These are phyloP conservation scores for Linderina pennispora DNA, from an alignment of 192 early-diverging fungal species.

Conservation along the genomic window DNA sequence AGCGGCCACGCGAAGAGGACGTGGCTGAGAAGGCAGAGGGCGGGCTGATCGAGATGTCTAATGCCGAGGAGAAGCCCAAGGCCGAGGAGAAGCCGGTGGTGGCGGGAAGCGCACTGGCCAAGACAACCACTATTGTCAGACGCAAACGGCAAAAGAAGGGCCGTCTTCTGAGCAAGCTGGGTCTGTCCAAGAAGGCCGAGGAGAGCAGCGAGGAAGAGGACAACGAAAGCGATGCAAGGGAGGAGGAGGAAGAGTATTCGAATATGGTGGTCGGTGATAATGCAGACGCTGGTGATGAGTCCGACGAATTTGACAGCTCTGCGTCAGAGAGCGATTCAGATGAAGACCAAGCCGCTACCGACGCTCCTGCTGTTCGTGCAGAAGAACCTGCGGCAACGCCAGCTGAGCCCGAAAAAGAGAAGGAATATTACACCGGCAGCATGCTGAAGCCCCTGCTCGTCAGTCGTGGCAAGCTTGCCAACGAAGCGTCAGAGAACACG, in stretches of 20 bases:
- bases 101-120: slow-evolving; percentile 27
- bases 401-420: slow-evolving; percentile 1
- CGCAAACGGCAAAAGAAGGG: slow-evolving; percentile 51
- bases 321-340: slow-evolving; percentile 53
- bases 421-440: slow-evolving; percentile 26
- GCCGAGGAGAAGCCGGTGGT: too few species aligned
- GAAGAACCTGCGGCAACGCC: background rate
- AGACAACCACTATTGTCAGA: slow-evolving; percentile 35
- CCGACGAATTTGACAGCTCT: slow-evolving; percentile 71
- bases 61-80: too few species aligned
- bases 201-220: slow-evolving; percentile 8
- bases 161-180: slow-evolving; percentile 33
- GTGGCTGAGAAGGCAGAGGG: too few species aligned
- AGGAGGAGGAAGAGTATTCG: too few species aligned
- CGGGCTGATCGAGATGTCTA: too few species aligned
- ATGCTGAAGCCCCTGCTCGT: slow-evolving; percentile 28
- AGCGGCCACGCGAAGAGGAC: too few species aligned
- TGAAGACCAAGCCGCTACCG: background rate
- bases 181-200: slow-evolving; percentile 10
- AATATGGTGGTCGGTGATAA: too few species aligned
- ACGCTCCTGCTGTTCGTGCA: background rate
- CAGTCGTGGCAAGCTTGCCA: slow-evolving; percentile 7
- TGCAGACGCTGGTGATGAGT: slow-evolving; percentile 10
- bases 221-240: slow-evolving; percentile 2
- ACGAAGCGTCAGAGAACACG: background rate